phyloP scores from a whole-genome alignment of 495 filamentous ascomycete genomes.

The Xylaria castorea region DNA sequence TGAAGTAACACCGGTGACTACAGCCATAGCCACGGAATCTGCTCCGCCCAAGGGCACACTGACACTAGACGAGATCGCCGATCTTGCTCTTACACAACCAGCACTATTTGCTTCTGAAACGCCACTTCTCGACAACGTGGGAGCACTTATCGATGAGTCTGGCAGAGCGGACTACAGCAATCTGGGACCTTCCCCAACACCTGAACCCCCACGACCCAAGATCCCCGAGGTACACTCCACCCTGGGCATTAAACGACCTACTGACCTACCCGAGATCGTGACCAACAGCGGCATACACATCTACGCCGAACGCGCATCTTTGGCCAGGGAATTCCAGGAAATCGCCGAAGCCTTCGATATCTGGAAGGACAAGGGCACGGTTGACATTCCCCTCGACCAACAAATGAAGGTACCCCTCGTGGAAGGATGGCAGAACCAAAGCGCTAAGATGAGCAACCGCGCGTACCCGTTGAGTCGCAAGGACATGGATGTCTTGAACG shows the following conservation, averaged over 20 bases:
- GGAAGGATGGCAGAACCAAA: background rate
- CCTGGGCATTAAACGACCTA: background rate
- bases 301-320: background rate
- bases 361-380: background rate
- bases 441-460: background rate
- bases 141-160: background rate
- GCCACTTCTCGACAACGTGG: background rate
- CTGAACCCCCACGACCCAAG: background rate
- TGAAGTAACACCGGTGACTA: background rate
- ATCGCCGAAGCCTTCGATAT: background rate
- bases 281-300: background rate
- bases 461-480: background rate
- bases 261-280: background rate
- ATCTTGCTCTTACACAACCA: background rate
- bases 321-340: background rate
- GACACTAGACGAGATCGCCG: background rate
- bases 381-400: background rate
- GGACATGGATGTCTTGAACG: background rate
- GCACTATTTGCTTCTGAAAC: background rate
- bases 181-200: background rate
- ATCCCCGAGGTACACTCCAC: background rate
- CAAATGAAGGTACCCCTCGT: slow-evolving; percentile 4
- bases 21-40: background rate
- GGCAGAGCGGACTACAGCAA: background rate
- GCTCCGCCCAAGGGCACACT: background rate